Evolutionary conservation across 306 rosid species (phyloP).

Genomic region (Hippophae gyantsensis): DNA sequence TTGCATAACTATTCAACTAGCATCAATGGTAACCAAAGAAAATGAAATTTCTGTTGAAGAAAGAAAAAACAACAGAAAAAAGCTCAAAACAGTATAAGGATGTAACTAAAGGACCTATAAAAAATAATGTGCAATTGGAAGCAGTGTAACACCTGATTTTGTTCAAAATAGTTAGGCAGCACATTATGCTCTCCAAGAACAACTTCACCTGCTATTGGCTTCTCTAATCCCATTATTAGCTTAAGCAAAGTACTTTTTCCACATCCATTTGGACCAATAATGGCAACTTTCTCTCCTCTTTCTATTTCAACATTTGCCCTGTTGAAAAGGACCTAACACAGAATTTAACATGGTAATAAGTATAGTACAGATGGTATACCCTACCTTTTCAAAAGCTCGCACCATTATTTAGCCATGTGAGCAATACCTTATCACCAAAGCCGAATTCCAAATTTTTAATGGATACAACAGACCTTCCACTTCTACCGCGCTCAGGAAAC

Average conservation of each 20-base stretch:
- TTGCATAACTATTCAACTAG: not conserved
- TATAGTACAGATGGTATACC: not conserved
- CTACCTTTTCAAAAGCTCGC: not conserved
- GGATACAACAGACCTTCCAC: slow-evolving; percentile 75
- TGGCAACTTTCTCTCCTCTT: slow-evolving; percentile 92
- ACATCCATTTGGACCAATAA: slow-evolving; percentile 96
- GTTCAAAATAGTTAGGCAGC: slow-evolving; percentile 93
- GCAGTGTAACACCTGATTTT: slow-evolving; percentile 63
- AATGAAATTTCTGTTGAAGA: not conserved
- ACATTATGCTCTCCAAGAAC: slow-evolving; percentile 88
- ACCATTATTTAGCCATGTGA: slow-evolving; percentile 8
- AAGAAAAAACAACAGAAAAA: not conserved
- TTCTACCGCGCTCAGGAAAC: slow-evolving; percentile 91
- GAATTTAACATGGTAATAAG: slow-evolving; percentile 14
- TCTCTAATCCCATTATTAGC: slow-evolving; percentile 80
- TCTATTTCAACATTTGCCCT: slow-evolving; percentile 79
- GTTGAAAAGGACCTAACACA: slow-evolving; percentile 58
- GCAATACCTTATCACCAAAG: slow-evolving; percentile 63
- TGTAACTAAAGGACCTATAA: slow-evolving; percentile 2
- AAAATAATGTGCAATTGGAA: slow-evolving; percentile 9
- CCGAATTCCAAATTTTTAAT: slow-evolving; percentile 67
- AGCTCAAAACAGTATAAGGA: slow-evolving; percentile 1
- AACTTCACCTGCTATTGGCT: slow-evolving; percentile 65
- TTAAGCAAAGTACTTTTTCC: slow-evolving; percentile 97
- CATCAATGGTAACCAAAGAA: not conserved